Evolutionary conservation across 164 flowering plant species (phyloP), one percentile per base, ranked within the genome.

Genomic region (Aristolochia californica): DNA sequence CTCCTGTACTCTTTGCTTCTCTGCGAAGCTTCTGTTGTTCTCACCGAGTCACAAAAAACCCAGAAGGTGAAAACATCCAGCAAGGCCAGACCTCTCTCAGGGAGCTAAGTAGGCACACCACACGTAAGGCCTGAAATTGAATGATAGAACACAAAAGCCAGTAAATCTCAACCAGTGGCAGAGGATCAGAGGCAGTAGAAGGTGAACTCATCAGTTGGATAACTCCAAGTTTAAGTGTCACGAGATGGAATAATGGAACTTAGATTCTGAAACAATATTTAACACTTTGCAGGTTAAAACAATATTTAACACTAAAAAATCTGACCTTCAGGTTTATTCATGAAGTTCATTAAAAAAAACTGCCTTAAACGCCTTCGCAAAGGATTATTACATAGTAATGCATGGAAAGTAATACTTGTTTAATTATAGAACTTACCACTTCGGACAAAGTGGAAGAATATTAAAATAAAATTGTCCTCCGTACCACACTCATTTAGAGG

Each of bases 191-290:
- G 13, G 44, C 11, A 13, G 15, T 45, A 2, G 49, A 40, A 18
- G 62, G 50, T 4, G 50, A 65, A 51, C 10, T 53, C 0, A 38
- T n/a, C n/a, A 54, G 52, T 24, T 59, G 22, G 70, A 24, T n/a
- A 53, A 30, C 0, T 55, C 60, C 67, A 2, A 73, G 57, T 34
- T 82, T 82, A 59, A 25, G 18, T 0, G 85, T 80, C 28, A 68
- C 66, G 65, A 59, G 78, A 45, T 82, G 91, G 87, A 78, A 68
- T 57, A 77, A 80, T 13, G 87, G 91, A 45, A 82, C 80, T 7
- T 84, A 85, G 83, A 83, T 80, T 70, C 66, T 82, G 50, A 47
- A 45, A 45, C 20, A 45, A n/a, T 14, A 2, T 13, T 12, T 34
- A 5, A 34, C 7, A 7, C 40, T 12, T 34, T n/a, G n/a, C n/a